These are phyloP conservation scores for Leccinum longicurvipes DNA, from an alignment of 768 basidiomycete genomes.

Conservation along the genomic window DNA sequence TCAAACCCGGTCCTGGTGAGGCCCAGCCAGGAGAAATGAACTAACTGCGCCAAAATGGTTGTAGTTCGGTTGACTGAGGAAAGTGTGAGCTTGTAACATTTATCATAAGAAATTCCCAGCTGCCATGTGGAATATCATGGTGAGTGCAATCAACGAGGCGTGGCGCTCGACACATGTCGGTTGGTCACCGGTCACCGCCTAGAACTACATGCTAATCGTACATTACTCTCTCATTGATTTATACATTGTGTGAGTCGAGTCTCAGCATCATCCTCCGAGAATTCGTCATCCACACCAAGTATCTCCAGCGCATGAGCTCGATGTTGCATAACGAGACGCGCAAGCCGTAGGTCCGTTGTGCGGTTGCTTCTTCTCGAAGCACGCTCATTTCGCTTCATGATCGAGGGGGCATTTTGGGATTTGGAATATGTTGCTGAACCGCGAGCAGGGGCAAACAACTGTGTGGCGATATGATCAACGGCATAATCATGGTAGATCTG, in stretches of 20 bases:
- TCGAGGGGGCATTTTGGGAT: slow-evolving; percentile 47
- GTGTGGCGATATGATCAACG: slow-evolving; percentile 24
- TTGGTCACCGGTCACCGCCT: too few species aligned
- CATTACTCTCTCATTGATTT: slow-evolving; percentile 23
- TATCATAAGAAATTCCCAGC: slow-evolving; percentile 31
- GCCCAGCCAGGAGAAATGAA: slow-evolving; percentile 19
- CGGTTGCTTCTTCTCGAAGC: slow-evolving; percentile 26
- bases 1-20: slow-evolving; percentile 22
- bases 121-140: slow-evolving; percentile 1
- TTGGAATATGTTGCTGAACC: slow-evolving; percentile 52
- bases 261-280: slow-evolving; percentile 23
- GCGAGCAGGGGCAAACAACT: slow-evolving; percentile 66
- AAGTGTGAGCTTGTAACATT: slow-evolving; percentile 19
- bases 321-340: slow-evolving; percentile 32
- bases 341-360: slow-evolving; percentile 21
- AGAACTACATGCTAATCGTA: neutral
- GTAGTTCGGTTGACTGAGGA: slow-evolving; percentile 19
- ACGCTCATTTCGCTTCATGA: slow-evolving; percentile 54
- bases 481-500: neutral
- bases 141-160: slow-evolving; percentile 4
- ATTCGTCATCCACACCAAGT: slow-evolving; percentile 19
- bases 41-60: slow-evolving; percentile 18
- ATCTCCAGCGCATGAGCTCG: slow-evolving; percentile 25
- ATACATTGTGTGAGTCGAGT: slow-evolving; percentile 25
- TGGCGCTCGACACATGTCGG: slow-evolving; percentile 4